Evolutionary conservation across 208 protist species (phyloP).

Genomic region (Trypanosoma avium): DNA sequence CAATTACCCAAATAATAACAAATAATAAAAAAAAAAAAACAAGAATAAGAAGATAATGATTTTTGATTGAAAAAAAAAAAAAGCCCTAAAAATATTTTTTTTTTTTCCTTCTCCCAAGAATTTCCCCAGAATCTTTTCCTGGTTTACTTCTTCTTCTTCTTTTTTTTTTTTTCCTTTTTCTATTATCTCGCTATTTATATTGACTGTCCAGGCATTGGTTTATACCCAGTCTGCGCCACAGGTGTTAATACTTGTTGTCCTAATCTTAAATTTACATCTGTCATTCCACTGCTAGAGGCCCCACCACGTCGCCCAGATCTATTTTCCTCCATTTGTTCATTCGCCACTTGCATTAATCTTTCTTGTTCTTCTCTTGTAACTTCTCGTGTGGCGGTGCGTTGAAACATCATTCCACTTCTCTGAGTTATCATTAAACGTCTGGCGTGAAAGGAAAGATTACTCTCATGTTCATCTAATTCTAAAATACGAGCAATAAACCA

Average conservation of each 20-base stretch:
- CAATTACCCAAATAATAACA: too few species aligned
- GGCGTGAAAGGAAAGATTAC: slow-evolving; percentile 73
- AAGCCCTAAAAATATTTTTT: too few species aligned
- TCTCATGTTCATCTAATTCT: slow-evolving; percentile 65
- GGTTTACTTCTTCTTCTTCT: slow-evolving; percentile 1
- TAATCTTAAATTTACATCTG: slow-evolving; percentile 75
- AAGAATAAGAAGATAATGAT: too few species aligned
- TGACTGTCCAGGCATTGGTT: slow-evolving; percentile 54
- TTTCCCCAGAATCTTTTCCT: too few species aligned
- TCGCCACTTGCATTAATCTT: slow-evolving; percentile 57
- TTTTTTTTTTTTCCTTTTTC: not conserved
- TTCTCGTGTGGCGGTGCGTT: slow-evolving; percentile 80
- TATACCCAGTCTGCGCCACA: slow-evolving; percentile 77
- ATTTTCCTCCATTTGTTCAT: slow-evolving; percentile 66
- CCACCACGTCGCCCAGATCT: slow-evolving; percentile 63
- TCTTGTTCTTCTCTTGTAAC: slow-evolving; percentile 85
- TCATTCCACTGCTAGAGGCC: slow-evolving; percentile 40
- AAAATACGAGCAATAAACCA: slow-evolving; percentile 76
- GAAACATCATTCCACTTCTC: slow-evolving; percentile 83
- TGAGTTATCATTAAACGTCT: slow-evolving; percentile 76
- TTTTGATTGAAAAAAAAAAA: too few species aligned
- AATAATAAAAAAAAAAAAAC: too few species aligned
- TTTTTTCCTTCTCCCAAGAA: too few species aligned
- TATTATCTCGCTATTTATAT: not conserved
- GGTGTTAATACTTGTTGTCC: slow-evolving; percentile 74